phyloP scores from a whole-genome alignment of 2,329 filamentous ascomycete species.

The Aureobasidium melanogenum region DNA sequence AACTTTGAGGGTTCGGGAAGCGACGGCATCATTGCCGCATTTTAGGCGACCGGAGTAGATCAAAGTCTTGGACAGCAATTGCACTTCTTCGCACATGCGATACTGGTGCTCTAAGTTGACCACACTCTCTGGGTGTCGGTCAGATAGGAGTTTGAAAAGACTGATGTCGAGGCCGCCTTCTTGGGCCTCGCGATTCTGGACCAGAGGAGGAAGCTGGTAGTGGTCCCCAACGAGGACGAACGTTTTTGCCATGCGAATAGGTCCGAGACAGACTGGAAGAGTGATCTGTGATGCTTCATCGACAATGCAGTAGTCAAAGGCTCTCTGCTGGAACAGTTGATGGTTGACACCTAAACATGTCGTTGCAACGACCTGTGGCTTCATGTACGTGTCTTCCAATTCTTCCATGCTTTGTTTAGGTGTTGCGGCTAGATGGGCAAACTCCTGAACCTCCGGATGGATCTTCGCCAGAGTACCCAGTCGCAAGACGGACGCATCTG shows the following conservation, averaged over 20 bases:
- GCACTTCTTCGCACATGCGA: constrained; percentile 95
- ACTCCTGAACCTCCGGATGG: constrained; percentile 77
- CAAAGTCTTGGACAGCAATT: constrained; percentile 83
- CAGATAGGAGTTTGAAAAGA: constrained; percentile 87
- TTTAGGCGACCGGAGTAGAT: constrained; percentile 89
- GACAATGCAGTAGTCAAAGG: constrained; percentile 97
- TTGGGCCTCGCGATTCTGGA: constrained; percentile 82
- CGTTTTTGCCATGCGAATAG: constrained; percentile 82
- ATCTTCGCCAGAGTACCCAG: constrained; percentile 79
- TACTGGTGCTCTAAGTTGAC: constrained; percentile 94
- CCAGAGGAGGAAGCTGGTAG: constrained; percentile 87
- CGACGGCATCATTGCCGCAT: constrained; percentile 73
- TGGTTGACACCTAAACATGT: constrained; percentile 92
- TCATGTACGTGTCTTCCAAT: constrained; percentile 74
- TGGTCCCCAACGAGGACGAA: constrained; percentile 97
- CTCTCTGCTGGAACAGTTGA: constrained; percentile 74
- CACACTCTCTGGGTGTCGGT: constrained; percentile 76
- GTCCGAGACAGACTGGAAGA: constrained; percentile 84
- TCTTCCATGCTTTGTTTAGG: constrained; percentile 73
- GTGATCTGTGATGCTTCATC: constrained; percentile 98
- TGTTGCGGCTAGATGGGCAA: constrained; percentile 68
- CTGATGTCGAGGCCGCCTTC: constrained; percentile 83
- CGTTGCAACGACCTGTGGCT: constrained; percentile 82
- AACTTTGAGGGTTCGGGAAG: constrained; percentile 57
- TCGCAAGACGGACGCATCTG: constrained; percentile 57